Conservation (phyloP, 768 basidiomycete genomes). For the Dacryopinax primogenitus region DNA sequence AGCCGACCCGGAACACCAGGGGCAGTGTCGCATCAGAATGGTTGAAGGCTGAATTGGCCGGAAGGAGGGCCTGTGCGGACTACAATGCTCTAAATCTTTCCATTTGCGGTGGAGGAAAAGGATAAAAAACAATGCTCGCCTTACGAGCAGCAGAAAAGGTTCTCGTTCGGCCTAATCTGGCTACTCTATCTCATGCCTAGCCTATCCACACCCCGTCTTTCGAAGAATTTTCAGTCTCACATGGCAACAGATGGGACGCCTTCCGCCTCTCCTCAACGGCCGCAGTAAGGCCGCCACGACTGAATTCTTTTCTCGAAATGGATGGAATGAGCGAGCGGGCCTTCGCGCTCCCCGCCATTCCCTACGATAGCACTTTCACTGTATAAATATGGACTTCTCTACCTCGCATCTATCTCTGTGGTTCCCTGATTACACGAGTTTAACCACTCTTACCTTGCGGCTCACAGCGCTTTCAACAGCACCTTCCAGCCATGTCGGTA, state of each 20-base stretch:
- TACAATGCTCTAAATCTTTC: neutral
- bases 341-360: neutral
- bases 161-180: neutral
- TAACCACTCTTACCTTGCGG: neutral
- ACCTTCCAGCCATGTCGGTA: neutral
- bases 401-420: neutral
- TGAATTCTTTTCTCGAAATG: neutral
- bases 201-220: neutral
- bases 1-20: too few species aligned
- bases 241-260: neutral
- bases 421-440: neutral
- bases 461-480: neutral
- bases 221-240: neutral
- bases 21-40: neutral
- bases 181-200: neutral
- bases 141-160: neutral
- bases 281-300: conserved; percentile 1
- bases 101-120: neutral
- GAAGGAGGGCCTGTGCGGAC: neutral
- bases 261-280: neutral
- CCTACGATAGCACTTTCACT: neutral
- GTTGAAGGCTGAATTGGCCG: neutral
- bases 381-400: neutral
- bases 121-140: neutral
- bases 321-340: neutral